Evolutionary conservation across 1,284 basidiomycete genomes (phyloP).

Genomic region (Fomes fomentarius): DNA sequence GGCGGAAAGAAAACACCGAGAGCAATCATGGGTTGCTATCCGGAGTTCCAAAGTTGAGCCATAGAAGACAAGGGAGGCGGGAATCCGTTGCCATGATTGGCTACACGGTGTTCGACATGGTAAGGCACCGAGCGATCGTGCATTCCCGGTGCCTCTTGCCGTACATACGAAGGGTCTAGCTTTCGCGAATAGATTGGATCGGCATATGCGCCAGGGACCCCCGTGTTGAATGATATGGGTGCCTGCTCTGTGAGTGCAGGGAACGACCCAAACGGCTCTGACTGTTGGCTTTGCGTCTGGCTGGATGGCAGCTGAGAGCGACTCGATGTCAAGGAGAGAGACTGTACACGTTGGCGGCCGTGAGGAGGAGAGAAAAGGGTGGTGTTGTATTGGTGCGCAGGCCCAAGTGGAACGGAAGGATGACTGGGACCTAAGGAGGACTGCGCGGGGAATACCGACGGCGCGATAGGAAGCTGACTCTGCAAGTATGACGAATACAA

Average conservation of each 20-base stretch:
- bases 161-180: conserved; percentile 11
- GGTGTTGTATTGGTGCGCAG: conserved; percentile 11
- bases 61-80: conserved; percentile 18
- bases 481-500: conserved; percentile 5
- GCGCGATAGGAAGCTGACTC: not conserved
- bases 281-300: conserved; percentile 15
- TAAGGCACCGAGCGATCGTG: conserved; percentile 16
- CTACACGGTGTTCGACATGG: conserved; percentile 19
- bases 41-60: conserved; percentile 26
- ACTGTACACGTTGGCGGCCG: conserved; percentile 28
- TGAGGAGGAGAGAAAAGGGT: conserved; percentile 12
- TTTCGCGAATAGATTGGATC: conserved; percentile 25
- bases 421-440: conserved; percentile 13
- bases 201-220: conserved; percentile 24
- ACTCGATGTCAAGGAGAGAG: conserved; percentile 21
- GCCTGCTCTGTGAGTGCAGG: conserved; percentile 18
- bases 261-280: conserved; percentile 21
- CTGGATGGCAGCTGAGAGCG: conserved; percentile 19
- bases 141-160: conserved; percentile 20
- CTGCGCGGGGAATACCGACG: conserved; percentile 15
- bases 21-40: conserved; percentile 5
- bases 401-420: not conserved
- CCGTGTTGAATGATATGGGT: conserved; percentile 19
- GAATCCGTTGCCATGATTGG: conserved; percentile 3
- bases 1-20: not conserved